Evolutionary conservation across 202 grass and related monocot genomes (phyloP).

Genomic region (Elaeis oleifera): DNA sequence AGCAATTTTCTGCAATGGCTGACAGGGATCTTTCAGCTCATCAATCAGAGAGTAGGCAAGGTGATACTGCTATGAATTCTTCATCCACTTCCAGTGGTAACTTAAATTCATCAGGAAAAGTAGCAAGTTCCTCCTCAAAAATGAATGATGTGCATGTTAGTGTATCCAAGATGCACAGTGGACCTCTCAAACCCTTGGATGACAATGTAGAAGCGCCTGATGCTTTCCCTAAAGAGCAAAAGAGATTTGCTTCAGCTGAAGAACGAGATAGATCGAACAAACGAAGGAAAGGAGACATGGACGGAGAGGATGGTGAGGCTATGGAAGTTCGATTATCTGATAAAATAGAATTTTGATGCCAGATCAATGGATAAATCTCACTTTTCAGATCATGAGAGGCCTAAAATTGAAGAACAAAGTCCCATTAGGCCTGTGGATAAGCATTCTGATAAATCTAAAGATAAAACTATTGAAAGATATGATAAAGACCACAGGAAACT

Average conservation of each 20-base stretch:
- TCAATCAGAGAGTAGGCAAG: constrained; percentile 32
- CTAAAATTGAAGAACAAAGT: constrained; percentile 45
- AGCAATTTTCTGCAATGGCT: constrained; percentile 31
- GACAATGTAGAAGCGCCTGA: constrained; percentile 32
- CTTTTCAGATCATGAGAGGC: constrained; percentile 51
- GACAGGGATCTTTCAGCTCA: constrained; percentile 44
- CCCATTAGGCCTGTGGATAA: constrained; percentile 32
- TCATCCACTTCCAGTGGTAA: constrained; percentile 36
- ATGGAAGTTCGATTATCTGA: constrained; percentile 34
- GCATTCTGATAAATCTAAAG: constrained; percentile 25
- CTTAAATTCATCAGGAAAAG: constrained; percentile 25
- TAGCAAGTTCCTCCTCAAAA: constrained; percentile 37
- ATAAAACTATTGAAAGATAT: constrained; percentile 54
- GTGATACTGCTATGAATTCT: constrained; percentile 20
- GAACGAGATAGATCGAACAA: constrained; percentile 68
- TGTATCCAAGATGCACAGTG: constrained; percentile 31
- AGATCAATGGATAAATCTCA: constrained; percentile 37
- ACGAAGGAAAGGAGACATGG: constrained; percentile 68
- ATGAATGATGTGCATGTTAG: constrained; percentile 19
- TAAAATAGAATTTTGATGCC: constrained; percentile 40
- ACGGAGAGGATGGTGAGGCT: constrained; percentile 35
- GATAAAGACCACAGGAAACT: constrained; percentile 56
- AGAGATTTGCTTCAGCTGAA: constrained; percentile 43
- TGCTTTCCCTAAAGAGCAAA: constrained; percentile 52
- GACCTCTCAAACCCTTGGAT: constrained; percentile 30